Percentiles rank a stretch among this genome's conserved stretches.
phyloP scores from a whole-genome alignment of 257 asterid genomes.

The Solanum lycopersicoides region DNA sequence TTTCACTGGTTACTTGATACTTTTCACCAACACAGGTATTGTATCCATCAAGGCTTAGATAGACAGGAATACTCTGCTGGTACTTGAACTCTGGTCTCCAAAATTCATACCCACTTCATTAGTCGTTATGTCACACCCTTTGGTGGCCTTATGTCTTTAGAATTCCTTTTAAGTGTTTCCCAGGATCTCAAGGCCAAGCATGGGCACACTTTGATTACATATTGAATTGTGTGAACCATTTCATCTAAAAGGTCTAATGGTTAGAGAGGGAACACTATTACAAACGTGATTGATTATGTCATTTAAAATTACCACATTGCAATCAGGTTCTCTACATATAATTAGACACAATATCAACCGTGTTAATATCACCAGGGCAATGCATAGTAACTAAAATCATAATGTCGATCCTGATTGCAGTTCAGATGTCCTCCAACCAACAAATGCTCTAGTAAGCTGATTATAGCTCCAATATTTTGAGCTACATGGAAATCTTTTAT shows the following conservation, averaged over 20 bases:
- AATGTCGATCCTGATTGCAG: no score
- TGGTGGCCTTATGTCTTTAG: background rate
- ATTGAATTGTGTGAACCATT: background rate
- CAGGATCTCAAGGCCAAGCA: background rate
- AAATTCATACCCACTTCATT: background rate
- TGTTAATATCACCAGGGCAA: no score
- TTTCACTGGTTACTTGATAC: background rate
- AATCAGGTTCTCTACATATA: no score
- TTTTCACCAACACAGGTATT: background rate
- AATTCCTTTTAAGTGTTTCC: background rate
- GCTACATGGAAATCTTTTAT: no score
- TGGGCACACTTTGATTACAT: background rate
- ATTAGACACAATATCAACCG: no score
- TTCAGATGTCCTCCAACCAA: no score
- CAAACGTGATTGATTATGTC: background rate
- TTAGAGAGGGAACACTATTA: background rate
- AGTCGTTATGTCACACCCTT: background rate
- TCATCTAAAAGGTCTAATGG: background rate
- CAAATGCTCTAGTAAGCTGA: no score
- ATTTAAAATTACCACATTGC: background rate
- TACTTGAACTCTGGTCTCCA: background rate
- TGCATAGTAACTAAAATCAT: no score
- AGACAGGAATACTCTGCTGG: background rate
- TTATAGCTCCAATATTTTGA: no score
- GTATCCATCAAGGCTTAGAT: background rate